phyloP scores from a whole-genome alignment of 192 early-diverging fungal genomes.

The Backusella sp. region DNA sequence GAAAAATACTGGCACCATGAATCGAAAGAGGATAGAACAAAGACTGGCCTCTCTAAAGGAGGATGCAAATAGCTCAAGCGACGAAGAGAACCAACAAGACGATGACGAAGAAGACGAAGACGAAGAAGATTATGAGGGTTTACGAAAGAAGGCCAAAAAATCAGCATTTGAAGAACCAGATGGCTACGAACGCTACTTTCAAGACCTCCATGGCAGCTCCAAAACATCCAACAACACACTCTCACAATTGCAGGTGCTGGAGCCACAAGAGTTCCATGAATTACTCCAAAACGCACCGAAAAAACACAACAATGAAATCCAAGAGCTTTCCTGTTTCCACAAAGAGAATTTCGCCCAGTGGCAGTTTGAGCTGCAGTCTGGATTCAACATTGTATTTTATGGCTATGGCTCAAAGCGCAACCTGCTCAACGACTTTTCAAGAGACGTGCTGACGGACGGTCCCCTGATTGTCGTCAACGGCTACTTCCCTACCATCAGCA shows the following conservation, averaged over 20 bases:
- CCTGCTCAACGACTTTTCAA: conserved; percentile 77
- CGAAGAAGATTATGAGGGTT: conserved; percentile 15
- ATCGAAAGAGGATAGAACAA: not conserved
- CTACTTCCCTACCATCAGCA: conserved; percentile 72
- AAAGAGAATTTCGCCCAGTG: conserved; percentile 79
- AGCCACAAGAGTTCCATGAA: conserved; percentile 62
- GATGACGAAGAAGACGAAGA: conserved; percentile 10
- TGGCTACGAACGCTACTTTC: conserved; percentile 79
- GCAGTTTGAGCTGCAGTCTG: conserved; percentile 78
- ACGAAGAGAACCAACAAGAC: conserved; percentile 34
- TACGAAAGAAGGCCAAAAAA: conserved; percentile 25
- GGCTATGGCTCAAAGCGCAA: conserved; percentile 92
- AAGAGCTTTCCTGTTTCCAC: conserved; percentile 51
- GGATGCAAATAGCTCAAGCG: conserved; percentile 29
- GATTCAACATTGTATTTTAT: conserved; percentile 89
- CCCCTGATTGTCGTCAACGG: conserved; percentile 84
- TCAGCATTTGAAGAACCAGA: conserved; percentile 19
- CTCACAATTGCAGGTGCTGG: conserved; percentile 73
- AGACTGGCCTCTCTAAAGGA: conserved; percentile 28
- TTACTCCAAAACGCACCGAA: conserved; percentile 50
- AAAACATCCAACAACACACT: conserved; percentile 89
- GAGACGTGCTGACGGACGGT: conserved; percentile 46
- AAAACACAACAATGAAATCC: conserved; percentile 64
- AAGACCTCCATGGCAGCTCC: conserved; percentile 55
- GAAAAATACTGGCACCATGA: not conserved